Evolutionary conservation across 2,329 filamentous ascomycete genomes (phyloP).

Genomic region (Phyllosticta citrichinensis): DNA sequence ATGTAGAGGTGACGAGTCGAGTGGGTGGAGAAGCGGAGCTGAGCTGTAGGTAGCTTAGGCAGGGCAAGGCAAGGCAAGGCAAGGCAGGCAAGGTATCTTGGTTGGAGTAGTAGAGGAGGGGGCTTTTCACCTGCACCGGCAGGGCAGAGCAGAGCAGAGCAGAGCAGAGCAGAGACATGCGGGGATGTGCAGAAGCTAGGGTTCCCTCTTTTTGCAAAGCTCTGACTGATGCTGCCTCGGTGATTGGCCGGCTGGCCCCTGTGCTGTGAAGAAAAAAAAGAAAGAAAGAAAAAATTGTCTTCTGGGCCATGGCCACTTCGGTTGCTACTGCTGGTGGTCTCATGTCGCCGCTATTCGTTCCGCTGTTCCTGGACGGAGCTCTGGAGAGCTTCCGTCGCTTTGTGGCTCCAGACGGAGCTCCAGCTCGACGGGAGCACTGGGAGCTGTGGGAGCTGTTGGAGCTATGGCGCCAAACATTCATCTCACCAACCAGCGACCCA

Average conservation of each 20-base stretch:
- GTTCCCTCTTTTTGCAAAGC: constrained; percentile 9
- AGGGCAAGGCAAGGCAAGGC: background rate
- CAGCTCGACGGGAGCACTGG: background rate
- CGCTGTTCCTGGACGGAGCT: background rate
- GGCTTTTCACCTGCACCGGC: background rate
- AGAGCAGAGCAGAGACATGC: background rate
- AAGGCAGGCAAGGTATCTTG: background rate
- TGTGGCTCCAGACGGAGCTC: background rate
- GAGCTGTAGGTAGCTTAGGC: background rate
- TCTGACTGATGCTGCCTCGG: constrained; percentile 3
- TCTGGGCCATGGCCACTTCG: background rate
- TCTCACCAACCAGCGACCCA: background rate
- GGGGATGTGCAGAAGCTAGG: background rate
- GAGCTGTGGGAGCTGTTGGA: constrained; percentile 1
- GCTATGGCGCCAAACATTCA: background rate
- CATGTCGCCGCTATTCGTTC: background rate
- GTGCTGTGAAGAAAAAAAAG: constrained; percentile 1
- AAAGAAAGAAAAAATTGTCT: too few relatives aligned
- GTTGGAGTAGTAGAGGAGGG: background rate
- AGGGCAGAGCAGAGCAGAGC: too few relatives aligned
- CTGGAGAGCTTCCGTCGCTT: background rate
- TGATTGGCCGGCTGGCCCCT: constrained; percentile 5
- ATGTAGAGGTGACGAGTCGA: background rate
- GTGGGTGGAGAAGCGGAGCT: background rate
- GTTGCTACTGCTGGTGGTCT: background rate